Percentiles rank a stretch among this genome's conserved stretches.
Conservation (phyloP, 129 eudicot genomes). For the Centrapalus pauciflorus region DNA sequence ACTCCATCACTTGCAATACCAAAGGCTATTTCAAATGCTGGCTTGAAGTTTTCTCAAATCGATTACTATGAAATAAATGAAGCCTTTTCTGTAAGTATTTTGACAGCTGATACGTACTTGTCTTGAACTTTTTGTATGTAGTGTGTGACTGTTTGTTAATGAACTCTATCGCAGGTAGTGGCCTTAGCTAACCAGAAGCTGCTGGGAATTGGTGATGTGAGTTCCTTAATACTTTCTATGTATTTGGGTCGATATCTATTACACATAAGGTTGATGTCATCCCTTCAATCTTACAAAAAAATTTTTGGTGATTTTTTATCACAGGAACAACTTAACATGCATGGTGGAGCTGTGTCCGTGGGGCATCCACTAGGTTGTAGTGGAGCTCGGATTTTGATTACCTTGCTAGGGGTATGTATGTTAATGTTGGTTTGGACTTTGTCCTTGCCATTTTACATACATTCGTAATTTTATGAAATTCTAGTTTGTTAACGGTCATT, state of each 20-base stretch:
- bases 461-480: not conserved
- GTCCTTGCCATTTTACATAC: not conserved
- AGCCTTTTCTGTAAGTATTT: constrained; percentile 84
- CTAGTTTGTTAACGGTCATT: not conserved
- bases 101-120: not conserved
- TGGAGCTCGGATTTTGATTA: constrained; percentile 92
- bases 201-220: constrained; percentile 66
- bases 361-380: constrained; percentile 99
- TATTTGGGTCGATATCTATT: not conserved
- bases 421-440: not conserved
- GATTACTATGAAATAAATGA: constrained; percentile 84
- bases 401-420: constrained; percentile 87
- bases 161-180: constrained; percentile 58
- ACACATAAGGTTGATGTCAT: not conserved
- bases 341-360: constrained; percentile 96
- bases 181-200: constrained; percentile 87
- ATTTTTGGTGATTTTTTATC: not conserved
- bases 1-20: constrained; percentile 97
- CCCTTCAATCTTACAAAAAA: too few species aligned
- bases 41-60: constrained; percentile 67
- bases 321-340: constrained; percentile 68
- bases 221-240: constrained; percentile 16
- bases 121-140: not conserved
- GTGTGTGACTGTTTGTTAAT: too few species aligned
- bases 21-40: constrained; percentile 82